These are phyloP conservation scores for Rugonectria rugulosa DNA, from an alignment of 2,329 filamentous ascomycete genomes.

Conservation along the genomic window DNA sequence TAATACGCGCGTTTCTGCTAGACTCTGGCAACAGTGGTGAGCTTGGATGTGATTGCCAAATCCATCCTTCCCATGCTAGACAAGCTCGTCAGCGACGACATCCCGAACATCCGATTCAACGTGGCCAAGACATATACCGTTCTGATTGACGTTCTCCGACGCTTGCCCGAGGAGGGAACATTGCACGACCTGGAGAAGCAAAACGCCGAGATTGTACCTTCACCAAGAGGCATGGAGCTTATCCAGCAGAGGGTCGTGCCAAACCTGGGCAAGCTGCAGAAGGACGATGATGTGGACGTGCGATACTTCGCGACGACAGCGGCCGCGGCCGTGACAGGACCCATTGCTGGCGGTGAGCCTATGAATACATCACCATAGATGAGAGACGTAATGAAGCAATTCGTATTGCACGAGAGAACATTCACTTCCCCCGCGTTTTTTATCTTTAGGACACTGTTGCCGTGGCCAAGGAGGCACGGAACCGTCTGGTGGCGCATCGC, in stretches of 20 bases:
- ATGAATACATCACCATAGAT: conserved; percentile 73
- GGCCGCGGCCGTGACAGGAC: conserved; percentile 64
- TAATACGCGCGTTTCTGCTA: conserved; percentile 50
- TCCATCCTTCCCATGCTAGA: conserved; percentile 96
- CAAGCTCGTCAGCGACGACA: conserved; percentile 91
- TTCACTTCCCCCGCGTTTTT: conserved; percentile 25
- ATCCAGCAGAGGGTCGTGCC: conserved; percentile 88
- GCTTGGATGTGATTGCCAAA: conserved; percentile 88
- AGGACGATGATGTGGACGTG: conserved; percentile 97
- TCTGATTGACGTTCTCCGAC: conserved; percentile 89
- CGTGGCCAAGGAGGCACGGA: conserved; percentile 21
- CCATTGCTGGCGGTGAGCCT: conserved; percentile 59
- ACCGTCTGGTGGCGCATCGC: conserved; percentile 31
- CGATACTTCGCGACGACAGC: conserved; percentile 97
- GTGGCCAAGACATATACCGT: conserved; percentile 97
- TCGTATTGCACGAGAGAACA: conserved; percentile 52
- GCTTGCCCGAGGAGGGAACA: conserved; percentile 87
- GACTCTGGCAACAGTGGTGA: conserved; percentile 94
- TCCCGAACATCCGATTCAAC: conserved; percentile 99
- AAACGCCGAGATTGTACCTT: conserved; percentile 67
- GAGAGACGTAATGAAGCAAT: conserved; percentile 60
- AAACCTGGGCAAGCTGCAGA: conserved; percentile 92
- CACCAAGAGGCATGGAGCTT: conserved; percentile 76
- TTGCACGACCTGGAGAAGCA: conserved; percentile 86
- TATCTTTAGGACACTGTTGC: conserved; percentile 24